Evolutionary conservation across 257 asterid species (phyloP).

Genomic region (Jacaranda copaia): DNA sequence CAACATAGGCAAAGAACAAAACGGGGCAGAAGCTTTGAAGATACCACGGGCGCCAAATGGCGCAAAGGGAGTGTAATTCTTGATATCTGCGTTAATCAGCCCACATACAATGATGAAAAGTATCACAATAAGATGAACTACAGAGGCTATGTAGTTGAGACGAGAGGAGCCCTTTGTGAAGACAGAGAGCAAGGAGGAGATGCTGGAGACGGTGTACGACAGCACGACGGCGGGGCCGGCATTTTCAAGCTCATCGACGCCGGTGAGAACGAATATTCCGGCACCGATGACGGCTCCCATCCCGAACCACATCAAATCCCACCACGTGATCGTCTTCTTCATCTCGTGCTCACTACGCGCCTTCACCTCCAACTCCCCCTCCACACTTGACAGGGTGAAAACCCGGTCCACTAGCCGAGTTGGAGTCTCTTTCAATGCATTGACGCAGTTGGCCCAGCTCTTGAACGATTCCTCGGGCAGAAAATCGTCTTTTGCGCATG

Average conservation of each 20-base stretch:
- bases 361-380: slow-evolving; percentile 66
- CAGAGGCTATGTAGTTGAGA: slow-evolving; percentile 63
- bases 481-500: slow-evolving; percentile 71
- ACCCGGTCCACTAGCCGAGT: slow-evolving; percentile 62
- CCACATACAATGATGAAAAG: slow-evolving; percentile 62
- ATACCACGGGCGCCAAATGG: slow-evolving; percentile 67
- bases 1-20: slow-evolving; percentile 72
- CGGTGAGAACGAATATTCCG: slow-evolving; percentile 85
- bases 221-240: slow-evolving; percentile 90
- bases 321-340: slow-evolving; percentile 83
- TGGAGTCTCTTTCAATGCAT: slow-evolving; percentile 67
- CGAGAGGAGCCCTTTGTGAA: slow-evolving; percentile 77
- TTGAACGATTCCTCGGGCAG: slow-evolving; percentile 83
- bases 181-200: slow-evolving; percentile 83
- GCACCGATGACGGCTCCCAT: slow-evolving; percentile 95
- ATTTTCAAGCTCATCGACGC: slow-evolving; percentile 51
- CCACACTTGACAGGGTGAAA: slow-evolving; percentile 57
- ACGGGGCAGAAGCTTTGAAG: slow-evolving; percentile 69
- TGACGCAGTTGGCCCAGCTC: slow-evolving; percentile 65
- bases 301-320: slow-evolving; percentile 92
- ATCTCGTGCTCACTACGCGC: slow-evolving; percentile 59
- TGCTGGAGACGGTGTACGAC: slow-evolving; percentile 72
- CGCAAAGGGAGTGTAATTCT: slow-evolving; percentile 52
- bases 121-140: slow-evolving; percentile 59
- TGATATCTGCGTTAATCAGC: slow-evolving; percentile 52